These are phyloP conservation scores for Collybia nuda DNA, from an alignment of 768 basidiomycete species.

Conservation along the genomic window DNA sequence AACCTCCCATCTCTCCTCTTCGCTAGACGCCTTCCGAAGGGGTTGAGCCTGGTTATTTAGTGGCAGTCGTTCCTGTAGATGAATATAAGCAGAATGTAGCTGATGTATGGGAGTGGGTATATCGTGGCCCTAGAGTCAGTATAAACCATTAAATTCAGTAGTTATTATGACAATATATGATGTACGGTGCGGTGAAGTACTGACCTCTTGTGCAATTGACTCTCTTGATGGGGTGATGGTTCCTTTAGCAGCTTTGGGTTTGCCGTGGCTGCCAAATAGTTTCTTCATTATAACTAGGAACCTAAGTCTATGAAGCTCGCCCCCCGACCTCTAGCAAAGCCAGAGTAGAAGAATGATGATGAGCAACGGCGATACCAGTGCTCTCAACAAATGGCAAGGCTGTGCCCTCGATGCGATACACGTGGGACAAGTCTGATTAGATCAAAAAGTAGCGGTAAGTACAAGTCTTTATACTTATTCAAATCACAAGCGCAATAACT, in stretches of 20 bases:
- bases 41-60: slow-evolving; percentile 8
- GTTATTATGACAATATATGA: slow-evolving; percentile 1
- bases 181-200: slow-evolving; percentile 3
- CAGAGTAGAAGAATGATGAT: slow-evolving; percentile 1
- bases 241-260: slow-evolving; percentile 35
- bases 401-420: slow-evolving; percentile 1
- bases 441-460: too few relatives aligned
- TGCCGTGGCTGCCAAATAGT: slow-evolving; percentile 51
- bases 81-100: slow-evolving; percentile 9
- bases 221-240: slow-evolving; percentile 23
- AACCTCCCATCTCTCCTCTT: slow-evolving; percentile 50
- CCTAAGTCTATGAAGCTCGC: background rate
- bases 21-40: slow-evolving; percentile 22
- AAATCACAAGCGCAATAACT: too few relatives aligned
- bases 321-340: background rate
- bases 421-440: slow-evolving; percentile 2
- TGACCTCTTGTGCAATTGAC: slow-evolving; percentile 25
- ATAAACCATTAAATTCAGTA: background rate
- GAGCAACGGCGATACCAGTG: slow-evolving; percentile 1
- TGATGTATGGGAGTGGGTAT: slow-evolving; percentile 37
- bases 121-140: slow-evolving; percentile 13
- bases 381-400: background rate
- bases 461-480: too few relatives aligned
- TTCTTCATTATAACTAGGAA: slow-evolving; percentile 47
- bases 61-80: background rate